These are phyloP conservation scores for Mucor irregularis DNA, from an alignment of 371 early-diverging fungal genomes.

Conservation along the genomic window DNA sequence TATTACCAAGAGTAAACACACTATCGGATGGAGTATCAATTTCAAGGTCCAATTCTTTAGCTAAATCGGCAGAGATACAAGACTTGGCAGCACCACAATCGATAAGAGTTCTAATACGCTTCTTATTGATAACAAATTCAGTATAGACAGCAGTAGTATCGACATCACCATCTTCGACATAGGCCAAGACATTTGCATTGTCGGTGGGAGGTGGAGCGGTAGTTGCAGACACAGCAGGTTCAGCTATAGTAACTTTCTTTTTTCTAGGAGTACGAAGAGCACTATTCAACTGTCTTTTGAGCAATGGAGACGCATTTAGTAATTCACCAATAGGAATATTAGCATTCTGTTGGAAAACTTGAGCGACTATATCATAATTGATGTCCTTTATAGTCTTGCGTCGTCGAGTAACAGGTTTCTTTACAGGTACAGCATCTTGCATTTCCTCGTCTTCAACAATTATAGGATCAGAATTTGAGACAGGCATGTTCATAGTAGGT, in stretches of 20 bases:
- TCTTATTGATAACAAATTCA: not conserved
- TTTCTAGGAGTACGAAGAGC: not conserved
- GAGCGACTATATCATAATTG: not conserved
- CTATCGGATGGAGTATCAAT: not conserved
- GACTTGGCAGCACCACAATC: constrained; percentile 6
- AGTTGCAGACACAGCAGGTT: not conserved
- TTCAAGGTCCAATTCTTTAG: not conserved
- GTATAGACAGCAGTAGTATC: constrained; percentile 3
- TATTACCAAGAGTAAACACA: constrained; percentile 5
- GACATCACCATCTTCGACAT: constrained; percentile 1
- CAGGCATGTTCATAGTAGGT: not conserved
- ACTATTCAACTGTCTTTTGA: not conserved
- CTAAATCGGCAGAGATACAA: not conserved
- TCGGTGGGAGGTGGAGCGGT: not conserved
- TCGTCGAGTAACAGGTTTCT: not conserved
- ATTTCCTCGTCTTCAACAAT: not conserved
- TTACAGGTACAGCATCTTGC: not conserved
- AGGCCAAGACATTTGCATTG: not conserved
- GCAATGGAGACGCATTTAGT: not conserved
- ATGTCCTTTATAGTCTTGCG: not conserved
- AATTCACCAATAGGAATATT: not conserved
- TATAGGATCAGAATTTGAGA: not conserved
- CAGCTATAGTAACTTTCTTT: not conserved
- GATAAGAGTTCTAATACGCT: not conserved
- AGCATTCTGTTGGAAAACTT: not conserved